Conservation (phyloP, 2,329 filamentous ascomycete genomes). For the Aspergillus caelatus region DNA sequence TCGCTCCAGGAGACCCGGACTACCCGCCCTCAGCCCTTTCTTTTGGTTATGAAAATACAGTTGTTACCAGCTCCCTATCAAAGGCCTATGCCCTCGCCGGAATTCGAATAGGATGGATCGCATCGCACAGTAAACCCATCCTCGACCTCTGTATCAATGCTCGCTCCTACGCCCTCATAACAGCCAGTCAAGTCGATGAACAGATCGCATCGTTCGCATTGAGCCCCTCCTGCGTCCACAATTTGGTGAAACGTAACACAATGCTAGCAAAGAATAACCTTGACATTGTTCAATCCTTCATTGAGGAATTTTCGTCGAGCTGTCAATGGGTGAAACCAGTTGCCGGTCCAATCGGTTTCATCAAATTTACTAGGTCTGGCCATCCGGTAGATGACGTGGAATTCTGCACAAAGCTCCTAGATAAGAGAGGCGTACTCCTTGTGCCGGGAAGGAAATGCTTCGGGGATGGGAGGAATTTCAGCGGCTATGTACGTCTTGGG, state of each 20-base stretch:
- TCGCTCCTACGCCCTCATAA: slow-evolving; percentile 83
- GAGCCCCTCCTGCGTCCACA: slow-evolving; percentile 64
- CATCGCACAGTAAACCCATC: slow-evolving; percentile 64
- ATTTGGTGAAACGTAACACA: slow-evolving; percentile 65
- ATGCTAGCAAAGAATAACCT: slow-evolving; percentile 69
- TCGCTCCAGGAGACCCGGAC: slow-evolving; percentile 54
- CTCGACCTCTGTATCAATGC: slow-evolving; percentile 66
- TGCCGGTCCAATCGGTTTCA: slow-evolving; percentile 80
- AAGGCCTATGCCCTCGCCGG: slow-evolving; percentile 85
- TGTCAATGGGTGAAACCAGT: slow-evolving; percentile 74
- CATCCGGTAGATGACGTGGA: slow-evolving; percentile 67
- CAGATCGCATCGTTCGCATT: slow-evolving; percentile 76
- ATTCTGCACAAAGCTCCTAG: slow-evolving; percentile 68
- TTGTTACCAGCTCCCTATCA: slow-evolving; percentile 79
- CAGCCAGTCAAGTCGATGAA: slow-evolving; percentile 79
- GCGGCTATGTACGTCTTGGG: slow-evolving; percentile 74
- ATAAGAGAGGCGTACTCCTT: slow-evolving; percentile 70
- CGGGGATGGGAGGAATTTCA: slow-evolving; percentile 65
- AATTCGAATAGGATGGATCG: slow-evolving; percentile 81
- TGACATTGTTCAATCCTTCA: slow-evolving; percentile 65
- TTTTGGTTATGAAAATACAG: slow-evolving; percentile 69
- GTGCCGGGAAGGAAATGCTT: slow-evolving; percentile 74
- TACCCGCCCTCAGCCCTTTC: slow-evolving; percentile 71
- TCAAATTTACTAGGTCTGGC: slow-evolving; percentile 64
- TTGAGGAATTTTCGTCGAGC: slow-evolving; percentile 64